Evolutionary conservation across 2,329 filamentous ascomycete species (phyloP).

Genomic region (Chrysosporium queenslandicum): DNA sequence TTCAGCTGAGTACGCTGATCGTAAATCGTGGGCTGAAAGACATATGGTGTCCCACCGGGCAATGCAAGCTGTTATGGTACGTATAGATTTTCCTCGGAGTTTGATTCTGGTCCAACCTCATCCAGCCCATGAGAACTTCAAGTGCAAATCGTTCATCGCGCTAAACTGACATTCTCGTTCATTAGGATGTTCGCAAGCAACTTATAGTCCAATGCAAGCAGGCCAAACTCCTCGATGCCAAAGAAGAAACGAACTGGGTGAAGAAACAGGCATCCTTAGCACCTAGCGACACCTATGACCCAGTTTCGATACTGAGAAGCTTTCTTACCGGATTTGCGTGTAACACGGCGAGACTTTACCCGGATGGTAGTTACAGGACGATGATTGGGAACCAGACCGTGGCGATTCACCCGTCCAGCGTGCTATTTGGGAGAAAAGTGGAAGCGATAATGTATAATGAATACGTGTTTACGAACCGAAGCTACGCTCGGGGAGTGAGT

Average conservation of each 20-base stretch:
- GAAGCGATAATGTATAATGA: slow-evolving; percentile 57
- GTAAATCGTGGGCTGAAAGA: slow-evolving; percentile 50
- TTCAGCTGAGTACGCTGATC: slow-evolving; percentile 47
- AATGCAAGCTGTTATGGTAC: slow-evolving; percentile 54
- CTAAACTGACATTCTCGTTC: neutral
- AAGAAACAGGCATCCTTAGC: slow-evolving; percentile 14
- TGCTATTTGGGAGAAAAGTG: slow-evolving; percentile 50
- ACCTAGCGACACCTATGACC: slow-evolving; percentile 27
- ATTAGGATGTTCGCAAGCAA: slow-evolving; percentile 51
- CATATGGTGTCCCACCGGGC: slow-evolving; percentile 53
- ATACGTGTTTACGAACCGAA: slow-evolving; percentile 55
- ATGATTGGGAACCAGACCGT: slow-evolving; percentile 53
- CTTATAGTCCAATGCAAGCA: slow-evolving; percentile 46
- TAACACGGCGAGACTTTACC: slow-evolving; percentile 52
- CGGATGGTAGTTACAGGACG: slow-evolving; percentile 53
- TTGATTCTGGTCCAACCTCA: neutral
- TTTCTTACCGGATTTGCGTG: slow-evolving; percentile 50
- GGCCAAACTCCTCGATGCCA: slow-evolving; percentile 34
- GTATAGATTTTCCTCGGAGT: slow-evolving; percentile 8
- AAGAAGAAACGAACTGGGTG: slow-evolving; percentile 13
- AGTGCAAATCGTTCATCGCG: neutral
- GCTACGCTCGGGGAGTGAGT: slow-evolving; percentile 53
- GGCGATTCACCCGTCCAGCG: slow-evolving; percentile 53
- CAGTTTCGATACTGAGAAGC: slow-evolving; percentile 45
- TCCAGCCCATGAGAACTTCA: neutral